Evolutionary conservation across 2,329 filamentous ascomycete species (phyloP), one percentile per base, ranked within the genome.

Genomic region (Pseudogymnoascus sp.): DNA sequence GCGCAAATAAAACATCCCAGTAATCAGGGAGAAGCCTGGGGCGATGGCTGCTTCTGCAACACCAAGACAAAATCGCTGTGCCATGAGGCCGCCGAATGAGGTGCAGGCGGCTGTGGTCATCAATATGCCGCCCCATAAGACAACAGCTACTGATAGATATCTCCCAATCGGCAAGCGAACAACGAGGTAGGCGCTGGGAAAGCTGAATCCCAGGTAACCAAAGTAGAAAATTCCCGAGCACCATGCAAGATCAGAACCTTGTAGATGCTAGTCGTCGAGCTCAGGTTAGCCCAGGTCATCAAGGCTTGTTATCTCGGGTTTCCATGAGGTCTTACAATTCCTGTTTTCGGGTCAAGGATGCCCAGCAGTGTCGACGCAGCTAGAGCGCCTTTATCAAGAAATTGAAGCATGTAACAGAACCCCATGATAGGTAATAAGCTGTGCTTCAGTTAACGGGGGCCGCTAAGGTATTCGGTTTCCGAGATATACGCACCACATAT

Each of bases 281-380:
- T 31, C 5, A 6, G n/a, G 45, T 55, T 29, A 55, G 45, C 27
- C 4, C 33, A 12, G 45, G 31, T 55, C 27, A 12, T 55, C 27
- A 12, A 55, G n/a, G n/a, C 4, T n/a, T 55, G 18, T 12, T 33
- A 55, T 33, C 13, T 33, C 45, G 27, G 12, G 27, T 55, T 55
- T 45, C 5, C 6, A 12, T 27, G 18, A n/a, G 27, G 15, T 31
- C 45, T 33, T n/a, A 55, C 45, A 33, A 55, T 55, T 55, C 45
- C 45, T 31, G 45, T 55, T 18, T 6, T 5, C n/a, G 45, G 45
- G 27, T 55, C 45, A n/a, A 75, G 72, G 61, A 85, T 82, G 0
- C 81, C 82, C 65, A 84, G 83, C 37, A 85, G 79, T 4, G 81
- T 81, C 0, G 82, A 81, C 65, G 83, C 83, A 33, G 75, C 78